Percentiles rank a stretch among this genome's conserved stretches.
Evolutionary conservation across 176 grass and related monocot species (phyloP).

Genomic region (Carex kokanica): DNA sequence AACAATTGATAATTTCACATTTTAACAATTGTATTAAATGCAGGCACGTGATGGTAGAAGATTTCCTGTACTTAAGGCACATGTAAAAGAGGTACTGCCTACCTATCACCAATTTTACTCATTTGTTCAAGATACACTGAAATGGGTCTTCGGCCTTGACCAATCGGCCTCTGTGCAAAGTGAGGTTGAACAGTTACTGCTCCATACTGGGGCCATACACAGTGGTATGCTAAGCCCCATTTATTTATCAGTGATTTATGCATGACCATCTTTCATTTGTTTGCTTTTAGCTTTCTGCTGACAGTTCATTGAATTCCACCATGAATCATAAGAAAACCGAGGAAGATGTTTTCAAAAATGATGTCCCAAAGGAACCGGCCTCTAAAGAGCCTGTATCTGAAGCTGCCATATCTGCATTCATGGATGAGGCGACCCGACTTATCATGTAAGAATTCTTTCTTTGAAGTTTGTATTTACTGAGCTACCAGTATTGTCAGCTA

Average conservation of each 20-base stretch:
- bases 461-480: neutral
- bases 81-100: conserved; percentile 30
- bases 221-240: neutral
- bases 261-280: conserved; percentile 4
- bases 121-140: conserved; percentile 3
- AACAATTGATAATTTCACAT: conserved; percentile 4
- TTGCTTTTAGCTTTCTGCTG: conserved; percentile 32
- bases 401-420: conserved; percentile 35
- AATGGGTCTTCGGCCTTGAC: neutral
- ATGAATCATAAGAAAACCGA: conserved; percentile 14
- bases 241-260: neutral
- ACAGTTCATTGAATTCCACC: conserved; percentile 35
- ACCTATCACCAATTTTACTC: conserved; percentile 15
- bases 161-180: neutral
- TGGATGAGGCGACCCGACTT: conserved; percentile 42
- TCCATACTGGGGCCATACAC: conserved; percentile 3
- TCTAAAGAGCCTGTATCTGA: conserved; percentile 32
- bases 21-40: conserved; percentile 14
- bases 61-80: conserved; percentile 35
- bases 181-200: conserved; percentile 18
- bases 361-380: conserved; percentile 12
- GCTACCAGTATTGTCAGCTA: neutral
- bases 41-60: conserved; percentile 26
- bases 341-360: conserved; percentile 14
- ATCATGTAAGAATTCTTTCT: conserved; percentile 33